phyloP scores from a whole-genome alignment of 2,329 filamentous ascomycete genomes.

The Penicillium brasilianum region DNA sequence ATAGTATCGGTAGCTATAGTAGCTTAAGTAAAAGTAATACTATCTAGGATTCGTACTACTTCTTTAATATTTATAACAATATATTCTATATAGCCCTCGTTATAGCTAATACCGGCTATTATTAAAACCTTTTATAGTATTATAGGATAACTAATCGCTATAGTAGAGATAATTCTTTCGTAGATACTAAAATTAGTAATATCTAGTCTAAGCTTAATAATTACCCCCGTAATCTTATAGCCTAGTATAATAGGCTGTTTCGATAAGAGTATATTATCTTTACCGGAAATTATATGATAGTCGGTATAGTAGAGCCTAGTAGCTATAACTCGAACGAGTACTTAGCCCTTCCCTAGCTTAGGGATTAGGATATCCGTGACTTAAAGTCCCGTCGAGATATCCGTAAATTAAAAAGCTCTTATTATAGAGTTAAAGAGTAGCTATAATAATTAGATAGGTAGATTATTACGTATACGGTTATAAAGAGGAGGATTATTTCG shows the following conservation, averaged over 20 bases:
- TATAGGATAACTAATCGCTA: neutral
- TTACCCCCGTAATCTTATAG: neutral
- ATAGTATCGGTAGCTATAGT: neutral
- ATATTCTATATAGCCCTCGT: neutral
- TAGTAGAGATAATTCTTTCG: neutral
- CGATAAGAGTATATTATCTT: neutral
- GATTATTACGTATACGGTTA: too few species aligned
- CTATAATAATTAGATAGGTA: too few species aligned
- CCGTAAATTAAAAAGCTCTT: neutral
- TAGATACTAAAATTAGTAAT: neutral
- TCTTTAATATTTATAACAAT: neutral
- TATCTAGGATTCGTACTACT: neutral
- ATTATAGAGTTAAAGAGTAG: too few species aligned
- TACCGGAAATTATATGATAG: neutral
- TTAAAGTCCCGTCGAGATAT: neutral
- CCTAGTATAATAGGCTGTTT: neutral
- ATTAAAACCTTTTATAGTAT: neutral
- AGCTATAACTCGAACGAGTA: neutral
- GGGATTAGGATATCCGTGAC: conserved; percentile 22
- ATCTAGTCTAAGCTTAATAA: neutral
- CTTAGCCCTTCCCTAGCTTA: neutral
- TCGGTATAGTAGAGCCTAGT: neutral
- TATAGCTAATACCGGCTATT: neutral
- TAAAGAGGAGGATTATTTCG: too few species aligned
- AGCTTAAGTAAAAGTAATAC: neutral